Base-by-base conservation (phyloP, 2,329 filamentous ascomycete genomes). In the Penicillium sp. region DNA sequence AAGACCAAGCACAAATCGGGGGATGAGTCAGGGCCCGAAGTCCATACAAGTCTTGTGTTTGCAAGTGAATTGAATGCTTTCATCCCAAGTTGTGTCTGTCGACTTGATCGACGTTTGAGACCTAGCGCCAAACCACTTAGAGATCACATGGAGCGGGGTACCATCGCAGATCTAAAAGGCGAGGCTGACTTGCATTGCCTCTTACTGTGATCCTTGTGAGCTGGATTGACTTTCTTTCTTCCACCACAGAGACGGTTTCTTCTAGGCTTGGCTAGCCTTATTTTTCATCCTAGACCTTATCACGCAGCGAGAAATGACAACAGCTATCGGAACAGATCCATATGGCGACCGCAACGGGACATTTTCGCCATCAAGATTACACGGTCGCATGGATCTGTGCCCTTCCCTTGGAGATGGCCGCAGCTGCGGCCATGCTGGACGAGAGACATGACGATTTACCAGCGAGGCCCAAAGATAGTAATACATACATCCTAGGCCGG, bases 301-400 rank as follows among this genome's bases (percentile, higher is more conserved):
- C 19, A 37, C 33, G 7, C 33, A 37, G n/a, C 16, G 14, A n/a
- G 7, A 37, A 37, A 19, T 1, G 33, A n/a, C 16, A 37, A 37
- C 7, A 19, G 2, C 13, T 2, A 31, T 31, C 4, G 11, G 29
- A 11, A 4, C 11, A 31, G 29, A 31, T 14, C 3, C 29, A 3
- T n/a, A 37, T 50, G 47, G 23, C 27, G 47, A 37, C 27, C 6
- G 47, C 27, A 10, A 21, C 47, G 8, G n/a, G 11, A 50, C 3
- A 25, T 21, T 23, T 39, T 50, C 47, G 47, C 45, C 44, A 57
- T 26, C 14, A 50, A 21, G 55, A 61, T 10, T 62, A 62, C 45
- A 61, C 58, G 19, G 53, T 62, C n/a, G 58, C 44, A 13, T 61
- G 58, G 58, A 50, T 61, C 10, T 61, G 58, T 52, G 61, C 61